phyloP scores from a whole-genome alignment of 805 yeast genomes.

The Metschnikowia arizonensis region DNA sequence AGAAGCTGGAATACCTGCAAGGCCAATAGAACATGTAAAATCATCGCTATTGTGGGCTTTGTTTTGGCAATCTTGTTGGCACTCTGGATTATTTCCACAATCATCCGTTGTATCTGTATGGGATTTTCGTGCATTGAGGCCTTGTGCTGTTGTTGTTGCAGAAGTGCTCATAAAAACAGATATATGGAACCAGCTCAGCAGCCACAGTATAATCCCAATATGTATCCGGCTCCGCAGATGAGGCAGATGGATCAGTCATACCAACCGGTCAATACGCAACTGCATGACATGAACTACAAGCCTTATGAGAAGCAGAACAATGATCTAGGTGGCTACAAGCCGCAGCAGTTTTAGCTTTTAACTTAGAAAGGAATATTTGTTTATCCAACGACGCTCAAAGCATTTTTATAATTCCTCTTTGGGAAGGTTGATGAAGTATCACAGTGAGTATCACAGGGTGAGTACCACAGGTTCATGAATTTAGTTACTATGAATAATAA shows the following conservation, averaged over 20 bases:
- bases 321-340: conserved; percentile 12
- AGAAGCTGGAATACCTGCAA: conserved; percentile 73
- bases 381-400: not conserved
- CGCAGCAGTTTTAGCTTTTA: conserved; percentile 10
- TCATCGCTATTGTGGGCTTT: conserved; percentile 71
- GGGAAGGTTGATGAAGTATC: not conserved
- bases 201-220: conserved; percentile 30
- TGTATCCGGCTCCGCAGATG: conserved; percentile 28
- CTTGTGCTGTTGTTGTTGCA: conserved; percentile 47
- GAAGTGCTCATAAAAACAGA: conserved; percentile 21
- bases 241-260: conserved; percentile 13
- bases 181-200: conserved; percentile 19
- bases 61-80: conserved; percentile 50
- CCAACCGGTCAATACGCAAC: conserved; percentile 11
- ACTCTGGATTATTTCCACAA: conserved; percentile 53
- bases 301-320: conserved; percentile 6
- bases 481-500: not conserved
- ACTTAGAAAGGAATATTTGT: not conserved
- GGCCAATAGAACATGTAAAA: conserved; percentile 71
- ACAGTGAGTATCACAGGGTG: conserved; percentile 2
- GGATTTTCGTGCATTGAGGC: conserved; percentile 43
- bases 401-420: not conserved
- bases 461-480: not conserved
- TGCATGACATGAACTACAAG: conserved; percentile 7
- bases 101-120: conserved; percentile 57